Base-by-base conservation (phyloP, 129 eudicot genomes). In the Rutidosis leptorrhynchoides region DNA sequence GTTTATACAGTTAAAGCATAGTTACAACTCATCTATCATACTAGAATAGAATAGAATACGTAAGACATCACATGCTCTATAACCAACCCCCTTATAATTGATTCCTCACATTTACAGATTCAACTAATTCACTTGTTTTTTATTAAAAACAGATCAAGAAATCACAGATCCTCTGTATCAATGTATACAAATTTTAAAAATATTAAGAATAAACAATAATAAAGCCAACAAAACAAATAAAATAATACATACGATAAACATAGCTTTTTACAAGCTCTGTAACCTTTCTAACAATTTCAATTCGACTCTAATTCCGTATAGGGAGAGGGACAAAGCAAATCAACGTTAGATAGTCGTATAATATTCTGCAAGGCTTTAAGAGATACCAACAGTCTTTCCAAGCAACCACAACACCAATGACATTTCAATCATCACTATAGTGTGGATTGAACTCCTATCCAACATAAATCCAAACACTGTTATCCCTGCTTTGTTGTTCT, bases 321-420 rank as follows among this genome's bases (percentile, higher is more conserved):
- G 26, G 17, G 17, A 24, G 24, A 43, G 17, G 40, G 37, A 27
- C 27, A 42, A 24, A 64, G 23, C 30, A 42, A 63, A 63, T 40
- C 21, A 42, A 16, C 21, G 15, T 37, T 37, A 10, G 11, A 37
- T 37, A 4, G 45, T 15, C 45, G 11, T 37, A 25, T 12, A 70
- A 25, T 12, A 70, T 19, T 21, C 20, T 43, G 16, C 22, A 69
- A 30, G 32, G 45, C 45, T 37, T 81, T 74, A 87, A 71, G 90
- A 84, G 77, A 85, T 85, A 52, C 93, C 97, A 66, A 87, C 66
- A 0, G 98, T 91, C 79, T 92, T 88, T 29, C 98, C 96, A n/a
- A 94, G 97, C 83, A 94, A 75, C 96, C 96, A 94, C 42, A 94
- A 81, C 21, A 94, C 95, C 2, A 94, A 75, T 10, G 99, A 86